Evolutionary conservation across 495 filamentous ascomycete species (phyloP), one percentile per base, ranked within the genome.

Genomic region (Hyaloscypha hepaticicola): DNA sequence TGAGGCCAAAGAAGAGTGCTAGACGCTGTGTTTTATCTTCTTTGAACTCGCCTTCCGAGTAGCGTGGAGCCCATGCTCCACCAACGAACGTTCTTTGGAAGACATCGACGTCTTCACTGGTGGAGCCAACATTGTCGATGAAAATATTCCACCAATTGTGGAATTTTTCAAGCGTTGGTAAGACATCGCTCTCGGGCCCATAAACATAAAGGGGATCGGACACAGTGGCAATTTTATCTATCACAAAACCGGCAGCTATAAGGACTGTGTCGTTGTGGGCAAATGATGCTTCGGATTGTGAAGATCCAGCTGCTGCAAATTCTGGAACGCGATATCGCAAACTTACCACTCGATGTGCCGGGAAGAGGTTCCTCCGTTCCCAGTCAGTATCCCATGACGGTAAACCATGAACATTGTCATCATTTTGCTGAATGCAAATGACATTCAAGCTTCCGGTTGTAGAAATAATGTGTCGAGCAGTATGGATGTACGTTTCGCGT

Each of bases 31-130:
- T 25, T 52, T 52, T 5, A 9, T 52, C 50, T 16, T 52, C 50
- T 52, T 52, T 52, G 38, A 41, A 41, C 7, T 52, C 50, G 25
- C 21, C 8, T 25, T 52, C 50, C 50, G 25, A 25, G 14, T 52
- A 52, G 3, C 5, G 19, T 16, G 50, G 50, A 9, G 21, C 11
- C 50, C 50, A 52, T 24, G 25, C 6, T 7, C 50, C 50, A 27
- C 50, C 50, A 52, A 24, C 21, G 14, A 52, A 52, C 3, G 50
- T 52, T 52, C 50, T 52, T 52, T 52, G 50, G 25, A 52, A 52
- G 4, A 52, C 21, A 24, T 5, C 25, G 2, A 24, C 7, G 21
- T 52, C 19, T 21, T 52, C 50, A 25, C 9, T 7, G 3, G 50
- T 25, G 25, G 21, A 52, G 2, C 50, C 50, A 9, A 52, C 14